These are phyloP conservation scores for Trichophyton mentagrophytes DNA, from an alignment of 2,329 filamentous ascomycete genomes.

Conservation along the genomic window DNA sequence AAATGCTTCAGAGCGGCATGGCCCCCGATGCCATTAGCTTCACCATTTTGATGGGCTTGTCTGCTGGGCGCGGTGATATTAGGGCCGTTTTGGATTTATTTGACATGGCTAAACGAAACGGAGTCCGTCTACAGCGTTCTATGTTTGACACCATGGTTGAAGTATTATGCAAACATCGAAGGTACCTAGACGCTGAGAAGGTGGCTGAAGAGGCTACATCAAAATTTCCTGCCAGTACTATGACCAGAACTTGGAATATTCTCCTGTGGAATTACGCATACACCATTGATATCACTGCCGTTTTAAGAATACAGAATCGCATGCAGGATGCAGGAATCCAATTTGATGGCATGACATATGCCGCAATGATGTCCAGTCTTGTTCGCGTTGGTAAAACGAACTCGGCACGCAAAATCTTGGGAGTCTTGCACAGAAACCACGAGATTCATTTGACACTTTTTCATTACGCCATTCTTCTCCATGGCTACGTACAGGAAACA, in stretches of 20 bases:
- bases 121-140: slow-evolving; percentile 40
- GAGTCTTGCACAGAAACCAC: slow-evolving; percentile 26
- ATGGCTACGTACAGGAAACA: slow-evolving; percentile 39
- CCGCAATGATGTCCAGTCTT: slow-evolving; percentile 48
- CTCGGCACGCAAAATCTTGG: slow-evolving; percentile 42
- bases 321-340: slow-evolving; percentile 43
- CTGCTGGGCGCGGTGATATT: slow-evolving; percentile 59
- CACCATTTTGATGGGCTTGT: slow-evolving; percentile 60
- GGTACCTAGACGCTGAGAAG: slow-evolving; percentile 43
- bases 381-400: slow-evolving; percentile 41
- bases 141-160: slow-evolving; percentile 56
- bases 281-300: slow-evolving; percentile 44
- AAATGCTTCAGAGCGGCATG: slow-evolving; percentile 39
- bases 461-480: slow-evolving; percentile 36
- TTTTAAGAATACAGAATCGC: slow-evolving; percentile 40
- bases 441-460: slow-evolving; percentile 30
- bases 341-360: slow-evolving; percentile 47
- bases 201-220: slow-evolving; percentile 46
- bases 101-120: slow-evolving; percentile 44
- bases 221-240: slow-evolving; percentile 39
- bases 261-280: slow-evolving; percentile 58
- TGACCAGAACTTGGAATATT: slow-evolving; percentile 63
- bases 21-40: slow-evolving; percentile 53
- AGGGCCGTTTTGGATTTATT: slow-evolving; percentile 55
- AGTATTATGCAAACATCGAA: slow-evolving; percentile 50